These are phyloP conservation scores for Dinochytrium kinnereticum DNA, from an alignment of 371 early-diverging fungal genomes.

Conservation along the genomic window DNA sequence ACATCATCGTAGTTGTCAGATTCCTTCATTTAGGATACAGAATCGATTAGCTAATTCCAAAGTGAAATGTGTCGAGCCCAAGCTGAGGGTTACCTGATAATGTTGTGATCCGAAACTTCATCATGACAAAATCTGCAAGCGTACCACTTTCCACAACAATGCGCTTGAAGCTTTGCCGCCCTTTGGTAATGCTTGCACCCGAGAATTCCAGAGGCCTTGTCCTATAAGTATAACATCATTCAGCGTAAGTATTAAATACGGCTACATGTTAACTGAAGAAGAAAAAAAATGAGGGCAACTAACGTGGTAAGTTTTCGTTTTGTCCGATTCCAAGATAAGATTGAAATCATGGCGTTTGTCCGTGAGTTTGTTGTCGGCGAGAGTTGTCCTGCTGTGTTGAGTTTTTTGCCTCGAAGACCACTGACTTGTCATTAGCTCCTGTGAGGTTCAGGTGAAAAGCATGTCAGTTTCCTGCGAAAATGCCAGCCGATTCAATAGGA, in stretches of 20 bases:
- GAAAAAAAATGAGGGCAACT: too few relatives aligned
- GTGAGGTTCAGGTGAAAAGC: conserved; percentile 7
- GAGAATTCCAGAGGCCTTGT: conserved; percentile 53
- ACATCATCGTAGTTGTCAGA: conserved; percentile 86
- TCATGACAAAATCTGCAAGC: conserved; percentile 98
- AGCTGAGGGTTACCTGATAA: conserved; percentile 78
- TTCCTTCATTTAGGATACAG: conserved; percentile 41
- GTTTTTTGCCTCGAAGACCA: conserved; percentile 48
- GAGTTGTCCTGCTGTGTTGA: conserved; percentile 21
- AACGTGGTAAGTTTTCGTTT: conserved; percentile 63
- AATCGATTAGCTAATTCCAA: neutral
- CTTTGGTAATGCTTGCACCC: conserved; percentile 97
- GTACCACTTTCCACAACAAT: conserved; percentile 91
- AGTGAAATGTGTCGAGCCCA: neutral
- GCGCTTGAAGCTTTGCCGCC: conserved; percentile 84
- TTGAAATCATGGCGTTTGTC: conserved; percentile 45
- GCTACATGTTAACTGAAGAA: too few relatives aligned
- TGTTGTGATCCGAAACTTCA: conserved; percentile 81
- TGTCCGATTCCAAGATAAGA: conserved; percentile 54
- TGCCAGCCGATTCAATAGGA: conserved; percentile 1
- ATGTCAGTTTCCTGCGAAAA: neutral
- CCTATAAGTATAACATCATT: conserved; percentile 36
- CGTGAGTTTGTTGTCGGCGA: conserved; percentile 38
- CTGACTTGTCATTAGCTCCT: conserved; percentile 63
- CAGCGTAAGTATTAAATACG: too few relatives aligned